Evolutionary conservation across 2,329 filamentous ascomycete genomes (phyloP), one percentile per base, ranked within the genome.

Genomic region (Aspergillus uvarum): DNA sequence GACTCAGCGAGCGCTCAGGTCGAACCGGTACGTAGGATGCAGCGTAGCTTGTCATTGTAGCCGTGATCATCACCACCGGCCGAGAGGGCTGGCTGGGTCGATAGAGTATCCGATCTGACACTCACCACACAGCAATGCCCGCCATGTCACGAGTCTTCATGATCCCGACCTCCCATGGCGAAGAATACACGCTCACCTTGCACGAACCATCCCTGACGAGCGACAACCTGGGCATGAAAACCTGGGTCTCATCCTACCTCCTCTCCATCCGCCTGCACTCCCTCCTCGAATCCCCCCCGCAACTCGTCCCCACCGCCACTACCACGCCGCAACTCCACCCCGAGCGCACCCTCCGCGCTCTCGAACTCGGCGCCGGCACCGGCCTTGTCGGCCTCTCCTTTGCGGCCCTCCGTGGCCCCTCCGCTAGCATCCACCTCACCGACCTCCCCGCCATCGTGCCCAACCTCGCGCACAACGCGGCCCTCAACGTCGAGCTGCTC

Each of bases 191-290:
- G 50, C 80, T 99, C 54, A 82, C 84, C 38, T 86, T 99, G 44
- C 85, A 91, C 59, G 95, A 99, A 73, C 95, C 95, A 1, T 88
- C 92, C 0, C 81, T 98, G 58, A 96, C 91, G 0, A 90, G 90
- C 6, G 94, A 97, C 74, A 90, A 91, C 60, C 81, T 98, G 19
- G 95, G 95, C 1, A 83, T 96, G 74, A 98, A 99, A 76, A 99
- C 95, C 0, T 98, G 95, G 95, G 91, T 90, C 0, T 94, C 92
- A 0, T 94, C 92, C 0, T 96, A 92, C 70, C 83, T 96, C 2
- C 86, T 98, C 4, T 89, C 94, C 0, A 89, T 86, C 66, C 86
- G 90, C 24, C 83, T 98, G 26, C 69, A 74, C 59, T 65, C 59
- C 4, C 57, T 77, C 4, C 87, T 78, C 58, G 72, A 72, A 14